Evolutionary conservation across 768 basidiomycete genomes (phyloP), one percentile per base, ranked within the genome.

Genomic region (Rhizopogon roseolus): DNA sequence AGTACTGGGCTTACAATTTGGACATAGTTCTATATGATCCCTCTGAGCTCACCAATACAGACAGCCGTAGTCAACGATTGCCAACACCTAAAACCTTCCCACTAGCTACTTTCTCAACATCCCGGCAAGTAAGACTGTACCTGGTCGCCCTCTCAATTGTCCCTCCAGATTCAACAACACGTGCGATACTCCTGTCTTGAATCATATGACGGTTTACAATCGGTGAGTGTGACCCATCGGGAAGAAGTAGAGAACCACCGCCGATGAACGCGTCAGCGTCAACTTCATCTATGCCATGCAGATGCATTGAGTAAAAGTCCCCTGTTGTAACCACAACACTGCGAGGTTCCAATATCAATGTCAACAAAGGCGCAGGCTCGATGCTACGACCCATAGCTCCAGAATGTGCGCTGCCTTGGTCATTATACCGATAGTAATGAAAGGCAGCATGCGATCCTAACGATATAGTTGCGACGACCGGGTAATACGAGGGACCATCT

Each of bases 381-480:
- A 93, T 83, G n/a, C 76, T 60, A 52, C 77, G 76, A 39, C 83
- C 86, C 39, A 59, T 56, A 28, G 65, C 66, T 36, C 52, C 46
- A 52, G 62, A 60, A 29, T 63, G 61, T 43, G 38, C 17, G 56
- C 49, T 66, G 14, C 34, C 59, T 38, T 61, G 41, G n/a, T 55
- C 57, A 52, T 69, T 71, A 62, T 91, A 91, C 50, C 76, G 77
- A 64, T 91, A 91, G 64, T 96, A 90, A 69, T 93, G 80, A 59
- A 98, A 86, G 53, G 92, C 74, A 2, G 87, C 74, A 66, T 94
- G 91, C 1, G 91, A 89, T 40, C 87, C 86, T 54, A 97, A 72
- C 13, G 94, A 93, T 48, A 98, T 71, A n/a, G 95, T 97, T 1
- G 91, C 87, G 1, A 97, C 94, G 5, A 88, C 82, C 0, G 94